A percentile compares a stretch with the other conserved stretches of the same genome.
These are phyloP conservation scores for Escallonia herrerae DNA, from an alignment of 129 eudicot species.

Conservation along the genomic window DNA sequence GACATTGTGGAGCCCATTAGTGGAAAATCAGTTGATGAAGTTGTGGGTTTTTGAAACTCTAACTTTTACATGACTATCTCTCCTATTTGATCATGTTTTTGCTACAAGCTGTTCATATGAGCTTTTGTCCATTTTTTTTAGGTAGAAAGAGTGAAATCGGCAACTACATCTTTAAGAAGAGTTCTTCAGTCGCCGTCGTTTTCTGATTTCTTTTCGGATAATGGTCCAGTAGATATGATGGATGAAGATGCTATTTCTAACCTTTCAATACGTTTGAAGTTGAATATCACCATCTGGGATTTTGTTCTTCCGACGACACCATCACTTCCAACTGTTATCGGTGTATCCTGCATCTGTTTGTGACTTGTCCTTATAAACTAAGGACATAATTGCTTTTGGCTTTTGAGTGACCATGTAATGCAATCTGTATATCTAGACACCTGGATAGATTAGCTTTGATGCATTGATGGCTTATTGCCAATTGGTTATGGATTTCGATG, in stretches of 20 bases:
- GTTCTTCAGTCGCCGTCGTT: constrained; percentile 74
- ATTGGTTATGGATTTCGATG: too few species aligned
- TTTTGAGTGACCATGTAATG: neutral
- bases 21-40: constrained; percentile 64
- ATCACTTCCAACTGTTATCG: constrained; percentile 95
- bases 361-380: neutral
- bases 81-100: neutral
- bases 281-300: constrained; percentile 86
- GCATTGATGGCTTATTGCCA: neutral
- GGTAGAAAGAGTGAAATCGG: constrained; percentile 82
- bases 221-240: constrained; percentile 82
- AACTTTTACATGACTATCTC: constrained; percentile 2
- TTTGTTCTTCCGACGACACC: constrained; percentile 84
- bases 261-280: constrained; percentile 65
- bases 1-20: constrained; percentile 74
- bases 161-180: constrained; percentile 61
- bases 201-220: constrained; percentile 66
- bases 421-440: neutral
- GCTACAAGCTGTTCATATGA: constrained; percentile 7
- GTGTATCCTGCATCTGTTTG: constrained; percentile 58
- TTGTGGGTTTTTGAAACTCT: constrained; percentile 46
- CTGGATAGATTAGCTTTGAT: neutral
- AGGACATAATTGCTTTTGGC: neutral
- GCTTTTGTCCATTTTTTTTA: constrained; percentile 21
- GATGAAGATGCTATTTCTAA: constrained; percentile 81